These are phyloP conservation scores for Meyerozyma guilliermondii DNA, from an alignment of 1,139 yeast genomes.

Conservation along the genomic window DNA sequence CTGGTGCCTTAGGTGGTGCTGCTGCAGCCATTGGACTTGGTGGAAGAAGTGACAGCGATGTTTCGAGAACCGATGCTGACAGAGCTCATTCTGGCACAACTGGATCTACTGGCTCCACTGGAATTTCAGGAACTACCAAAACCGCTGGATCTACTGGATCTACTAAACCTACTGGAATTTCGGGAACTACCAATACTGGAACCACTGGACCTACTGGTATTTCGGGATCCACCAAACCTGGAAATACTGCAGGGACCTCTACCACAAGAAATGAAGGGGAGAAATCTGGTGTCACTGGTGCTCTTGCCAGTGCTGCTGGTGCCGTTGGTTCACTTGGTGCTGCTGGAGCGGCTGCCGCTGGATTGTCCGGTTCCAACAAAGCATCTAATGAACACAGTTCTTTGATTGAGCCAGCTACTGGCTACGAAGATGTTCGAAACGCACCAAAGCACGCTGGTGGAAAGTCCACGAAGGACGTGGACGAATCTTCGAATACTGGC, in stretches of 20 bases:
- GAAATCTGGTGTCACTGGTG: slow-evolving; percentile 1
- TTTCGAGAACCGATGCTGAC: no score
- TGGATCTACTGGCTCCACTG: no score
- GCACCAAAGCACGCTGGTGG: slow-evolving; percentile 5
- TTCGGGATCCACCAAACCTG: no score
- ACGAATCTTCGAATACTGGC: slow-evolving; percentile 2
- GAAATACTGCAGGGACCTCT: background rate
- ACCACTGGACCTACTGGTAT: no score
- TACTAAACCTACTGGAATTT: no score
- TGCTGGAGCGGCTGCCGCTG: slow-evolving; percentile 6
- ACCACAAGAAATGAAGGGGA: background rate
- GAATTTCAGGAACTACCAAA: no score
- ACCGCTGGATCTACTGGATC: background rate
- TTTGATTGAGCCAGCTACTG: slow-evolving; percentile 10
- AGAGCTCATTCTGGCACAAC: no score
- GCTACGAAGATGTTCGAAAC: slow-evolving; percentile 8
- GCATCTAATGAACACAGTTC: slow-evolving; percentile 8
- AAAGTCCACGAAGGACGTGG: slow-evolving; percentile 1
- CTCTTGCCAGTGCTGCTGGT: slow-evolving; percentile 4
- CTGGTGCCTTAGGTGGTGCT: slow-evolving; percentile 11
- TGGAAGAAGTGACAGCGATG: background rate
- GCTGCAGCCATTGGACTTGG: slow-evolving; percentile 12
- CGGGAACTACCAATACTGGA: no score
- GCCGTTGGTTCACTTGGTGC: slow-evolving; percentile 3
- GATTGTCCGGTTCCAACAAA: slow-evolving; percentile 8